Evolutionary conservation across 2,329 filamentous ascomycete species (phyloP), one percentile per base, ranked within the genome.

Genomic region (Colletotrichum sp.): DNA sequence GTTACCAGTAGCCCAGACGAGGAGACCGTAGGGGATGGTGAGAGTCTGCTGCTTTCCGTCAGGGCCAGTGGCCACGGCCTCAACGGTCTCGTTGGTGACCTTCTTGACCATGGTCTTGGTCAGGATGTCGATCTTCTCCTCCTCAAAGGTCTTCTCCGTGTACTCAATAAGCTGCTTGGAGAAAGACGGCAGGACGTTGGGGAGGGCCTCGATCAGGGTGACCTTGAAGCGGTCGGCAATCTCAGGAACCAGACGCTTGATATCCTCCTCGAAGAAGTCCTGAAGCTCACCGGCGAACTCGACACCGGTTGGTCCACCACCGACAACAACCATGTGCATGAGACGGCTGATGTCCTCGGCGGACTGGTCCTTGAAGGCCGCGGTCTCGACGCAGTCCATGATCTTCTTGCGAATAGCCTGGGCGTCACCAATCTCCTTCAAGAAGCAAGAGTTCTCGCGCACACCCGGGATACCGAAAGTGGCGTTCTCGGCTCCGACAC

Each of bases 41-140:
- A 98, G 92, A 49, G 92, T 87, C 80, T 93, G 90, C 90, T 98
- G 98, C 88, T 92, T 92, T 84, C 97, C 97, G 80, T 98, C 95
- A 21, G 96, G 93, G 69, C 92, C 91, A 71, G 92, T 93, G 67
- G 93, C 92, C 86, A 98, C 95, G 79, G 96, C 97, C 88, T 99
- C 95, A 82, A 99, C 96, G 83, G 92, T 93, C 87, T 95, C 98
- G 82, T 97, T 94, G 36, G 95, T 98, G 76, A 99, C 97, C 78
- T 94, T 96, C 91, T 99, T 99, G 85, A 99, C 97, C 93, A 98
- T 98, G 79, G 97, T 99, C 92, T 99, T 99, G 81, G 97, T 98
- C 87, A 95, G 94, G 88, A 99, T 98, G 81, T 95, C 93, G 84
- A 99, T 99, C 84, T 96, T 96, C 88, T 99, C 97, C 89, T 99